phyloP scores from a whole-genome alignment of 169 alveolate genomes.

The Perkinsus olseni region DNA sequence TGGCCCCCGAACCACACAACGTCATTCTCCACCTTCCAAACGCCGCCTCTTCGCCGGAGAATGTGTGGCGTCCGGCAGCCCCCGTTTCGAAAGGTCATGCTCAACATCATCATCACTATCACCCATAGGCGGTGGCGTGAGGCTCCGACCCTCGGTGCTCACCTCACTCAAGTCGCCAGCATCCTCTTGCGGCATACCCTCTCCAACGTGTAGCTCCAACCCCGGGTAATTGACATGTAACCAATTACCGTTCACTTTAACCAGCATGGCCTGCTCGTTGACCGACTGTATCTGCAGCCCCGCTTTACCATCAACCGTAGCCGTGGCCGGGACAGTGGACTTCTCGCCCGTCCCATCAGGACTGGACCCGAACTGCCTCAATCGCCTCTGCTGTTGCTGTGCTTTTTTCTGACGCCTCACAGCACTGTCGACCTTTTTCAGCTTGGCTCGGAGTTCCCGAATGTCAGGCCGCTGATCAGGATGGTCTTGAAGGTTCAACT shows the following conservation, averaged over 20 bases:
- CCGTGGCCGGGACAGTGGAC: neutral
- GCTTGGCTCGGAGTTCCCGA: neutral
- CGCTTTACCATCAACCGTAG: neutral
- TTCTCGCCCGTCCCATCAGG: neutral
- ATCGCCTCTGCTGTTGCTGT: neutral
- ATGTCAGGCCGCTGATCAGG: neutral
- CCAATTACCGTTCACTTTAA: neutral
- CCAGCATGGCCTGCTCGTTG: neutral
- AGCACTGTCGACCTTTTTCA: neutral
- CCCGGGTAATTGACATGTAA: neutral
- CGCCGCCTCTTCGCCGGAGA: neutral
- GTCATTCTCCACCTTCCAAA: neutral
- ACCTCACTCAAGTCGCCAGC: neutral
- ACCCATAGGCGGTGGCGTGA: neutral
- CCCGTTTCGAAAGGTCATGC: neutral
- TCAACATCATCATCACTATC: neutral
- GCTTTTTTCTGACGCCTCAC: neutral
- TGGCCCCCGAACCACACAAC: neutral
- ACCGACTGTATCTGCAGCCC: neutral
- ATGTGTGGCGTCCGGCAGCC: neutral
- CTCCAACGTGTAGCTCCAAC: neutral
- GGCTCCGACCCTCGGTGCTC: neutral
- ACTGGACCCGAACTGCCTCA: neutral
- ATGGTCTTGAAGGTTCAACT: neutral
- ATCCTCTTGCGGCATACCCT: neutral